Percentiles rank a stretch among this genome's conserved stretches.
Evolutionary conservation across 78 protist genomes (phyloP).

Genomic region (Anaeramoeba flamelloides): DNA sequence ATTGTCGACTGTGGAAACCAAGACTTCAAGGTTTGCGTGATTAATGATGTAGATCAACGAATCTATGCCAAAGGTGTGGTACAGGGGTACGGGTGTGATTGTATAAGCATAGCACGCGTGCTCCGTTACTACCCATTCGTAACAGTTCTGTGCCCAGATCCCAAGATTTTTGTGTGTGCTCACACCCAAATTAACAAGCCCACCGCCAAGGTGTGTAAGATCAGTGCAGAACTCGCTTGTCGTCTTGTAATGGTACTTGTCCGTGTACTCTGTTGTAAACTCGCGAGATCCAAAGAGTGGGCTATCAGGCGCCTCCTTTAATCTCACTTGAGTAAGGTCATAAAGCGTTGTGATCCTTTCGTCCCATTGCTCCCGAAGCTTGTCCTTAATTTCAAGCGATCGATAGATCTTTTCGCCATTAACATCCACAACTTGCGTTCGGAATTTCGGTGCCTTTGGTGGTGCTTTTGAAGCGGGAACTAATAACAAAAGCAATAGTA

Average conservation of each 20-base stretch:
- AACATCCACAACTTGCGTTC: no score
- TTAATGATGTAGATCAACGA: no score
- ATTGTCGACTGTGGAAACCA: no score
- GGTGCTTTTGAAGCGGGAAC: no score
- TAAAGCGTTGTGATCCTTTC: background rate
- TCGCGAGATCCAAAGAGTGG: background rate
- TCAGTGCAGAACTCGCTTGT: background rate
- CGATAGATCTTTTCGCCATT: background rate
- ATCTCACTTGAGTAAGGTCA: background rate
- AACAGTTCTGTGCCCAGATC: background rate
- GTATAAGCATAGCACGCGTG: no score
- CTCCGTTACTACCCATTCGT: no score
- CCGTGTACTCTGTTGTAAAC: background rate
- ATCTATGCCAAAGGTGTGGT: no score
- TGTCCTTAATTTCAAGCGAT: background rate
- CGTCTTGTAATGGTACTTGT: background rate
- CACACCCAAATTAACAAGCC: background rate
- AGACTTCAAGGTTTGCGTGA: no score
- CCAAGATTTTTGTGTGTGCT: background rate
- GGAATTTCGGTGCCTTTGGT: no score
- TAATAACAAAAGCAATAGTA: no score
- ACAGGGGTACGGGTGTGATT: no score
- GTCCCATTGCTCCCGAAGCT: background rate
- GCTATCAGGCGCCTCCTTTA: background rate
- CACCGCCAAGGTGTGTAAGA: background rate